Percentiles rank a stretch among this genome's conserved stretches.
Conservation (phyloP, 495 filamentous ascomycete genomes). For the Letharia lupina region DNA sequence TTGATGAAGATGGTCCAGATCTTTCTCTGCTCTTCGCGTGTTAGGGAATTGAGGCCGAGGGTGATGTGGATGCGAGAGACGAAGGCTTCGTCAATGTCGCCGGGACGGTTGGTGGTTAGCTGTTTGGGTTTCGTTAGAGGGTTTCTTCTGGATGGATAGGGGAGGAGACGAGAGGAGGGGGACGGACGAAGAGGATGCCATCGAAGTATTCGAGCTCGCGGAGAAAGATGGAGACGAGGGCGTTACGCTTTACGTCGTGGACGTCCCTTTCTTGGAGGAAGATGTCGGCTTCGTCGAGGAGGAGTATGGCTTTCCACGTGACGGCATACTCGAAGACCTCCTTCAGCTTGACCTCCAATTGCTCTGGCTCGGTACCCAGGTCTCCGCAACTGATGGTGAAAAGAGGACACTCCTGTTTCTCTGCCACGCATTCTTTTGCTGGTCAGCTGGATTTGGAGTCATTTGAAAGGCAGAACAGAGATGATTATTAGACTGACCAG, state of each 20-base stretch:
- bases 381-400: slow-evolving; percentile 23
- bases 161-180: neutral
- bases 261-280: slow-evolving; percentile 49
- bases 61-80: slow-evolving; percentile 22
- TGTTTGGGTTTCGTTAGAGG: neutral
- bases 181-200: slow-evolving; percentile 29
- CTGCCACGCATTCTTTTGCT: slow-evolving; percentile 17
- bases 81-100: slow-evolving; percentile 24
- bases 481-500: slow-evolving; percentile 4
- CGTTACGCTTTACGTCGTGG: slow-evolving; percentile 27
- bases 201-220: slow-evolving; percentile 50
- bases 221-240: slow-evolving; percentile 38
- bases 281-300: slow-evolving; percentile 61
- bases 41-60: slow-evolving; percentile 14
- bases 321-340: slow-evolving; percentile 17
- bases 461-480: neutral
- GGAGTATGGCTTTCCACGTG: slow-evolving; percentile 35
- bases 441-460: neutral
- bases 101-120: slow-evolving; percentile 21
- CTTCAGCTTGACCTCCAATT: slow-evolving; percentile 19
- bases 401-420: slow-evolving; percentile 16
- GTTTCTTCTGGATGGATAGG: neutral
- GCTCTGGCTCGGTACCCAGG: slow-evolving; percentile 18
- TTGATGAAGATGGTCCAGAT: slow-evolving; percentile 22
- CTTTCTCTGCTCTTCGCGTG: slow-evolving; percentile 16